phyloP scores from a whole-genome alignment of 768 basidiomycete species.

The Boletus reticuloceps region DNA sequence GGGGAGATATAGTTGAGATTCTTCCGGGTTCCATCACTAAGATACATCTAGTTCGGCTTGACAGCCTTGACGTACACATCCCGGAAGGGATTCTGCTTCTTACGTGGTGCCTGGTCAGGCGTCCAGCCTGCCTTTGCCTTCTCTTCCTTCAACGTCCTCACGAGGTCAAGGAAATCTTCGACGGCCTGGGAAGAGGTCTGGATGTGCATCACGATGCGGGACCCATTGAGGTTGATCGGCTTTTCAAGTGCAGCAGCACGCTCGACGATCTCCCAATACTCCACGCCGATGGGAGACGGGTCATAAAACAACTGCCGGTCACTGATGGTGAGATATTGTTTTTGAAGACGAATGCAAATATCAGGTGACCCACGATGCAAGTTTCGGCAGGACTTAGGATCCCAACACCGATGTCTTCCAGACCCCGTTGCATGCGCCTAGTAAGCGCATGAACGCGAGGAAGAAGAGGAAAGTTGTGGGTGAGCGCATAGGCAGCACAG shows the following conservation, averaged over 20 bases:
- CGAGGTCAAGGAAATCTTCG: constrained; percentile 71
- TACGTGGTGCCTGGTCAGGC: constrained; percentile 7
- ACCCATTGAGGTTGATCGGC: constrained; percentile 69
- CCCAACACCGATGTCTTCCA: constrained; percentile 69
- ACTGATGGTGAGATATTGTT: background rate
- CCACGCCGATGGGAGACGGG: constrained; percentile 66
- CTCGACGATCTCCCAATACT: constrained; percentile 66
- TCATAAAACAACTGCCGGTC: constrained; percentile 73
- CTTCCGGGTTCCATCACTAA: background rate
- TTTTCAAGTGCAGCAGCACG: constrained; percentile 59
- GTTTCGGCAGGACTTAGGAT: constrained; percentile 80
- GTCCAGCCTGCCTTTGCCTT: constrained; percentile 57
- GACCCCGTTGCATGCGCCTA: constrained; percentile 60
- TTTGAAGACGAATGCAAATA: background rate
- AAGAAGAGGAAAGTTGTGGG: constrained; percentile 77
- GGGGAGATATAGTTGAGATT: background rate
- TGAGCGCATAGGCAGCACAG: constrained; percentile 83
- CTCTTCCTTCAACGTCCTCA: constrained; percentile 65
- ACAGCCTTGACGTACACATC: constrained; percentile 23
- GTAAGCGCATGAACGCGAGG: constrained; percentile 73
- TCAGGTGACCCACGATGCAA: constrained; percentile 67
- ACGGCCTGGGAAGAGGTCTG: constrained; percentile 79
- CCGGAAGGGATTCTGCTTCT: constrained; percentile 8
- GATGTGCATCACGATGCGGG: constrained; percentile 82
- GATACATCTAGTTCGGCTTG: constrained; percentile 15